Conservation (phyloP, 129 eudicot genomes). For the Helichrysum umbraculigerum region DNA sequence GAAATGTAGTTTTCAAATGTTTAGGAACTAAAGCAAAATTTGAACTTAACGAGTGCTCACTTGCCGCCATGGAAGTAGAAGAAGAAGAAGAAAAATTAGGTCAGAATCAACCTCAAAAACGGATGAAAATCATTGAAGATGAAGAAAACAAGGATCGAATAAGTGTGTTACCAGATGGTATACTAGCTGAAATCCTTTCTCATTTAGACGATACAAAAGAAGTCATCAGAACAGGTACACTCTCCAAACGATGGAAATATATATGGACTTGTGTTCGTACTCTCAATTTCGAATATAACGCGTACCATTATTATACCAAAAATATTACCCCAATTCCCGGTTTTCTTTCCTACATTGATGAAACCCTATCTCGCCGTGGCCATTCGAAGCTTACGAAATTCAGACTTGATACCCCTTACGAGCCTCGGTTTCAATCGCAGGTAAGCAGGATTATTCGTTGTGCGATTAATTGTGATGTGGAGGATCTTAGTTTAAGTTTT, state of each 20-base stretch:
- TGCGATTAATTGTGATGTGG: constrained; percentile 5
- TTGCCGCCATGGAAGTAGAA: no score
- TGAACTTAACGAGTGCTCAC: no score
- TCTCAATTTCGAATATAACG: constrained; percentile 1
- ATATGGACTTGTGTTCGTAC: constrained; percentile 18
- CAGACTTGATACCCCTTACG: not conserved
- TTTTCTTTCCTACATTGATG: no score
- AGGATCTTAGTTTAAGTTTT: not conserved
- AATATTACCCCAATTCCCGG: no score
- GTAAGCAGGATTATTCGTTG: constrained; percentile 12
- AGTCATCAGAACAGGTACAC: constrained; percentile 24
- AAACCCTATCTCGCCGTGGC: no score
- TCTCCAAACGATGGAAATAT: constrained; percentile 21
- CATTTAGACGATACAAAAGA: constrained; percentile 22
- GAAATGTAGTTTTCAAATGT: no score
- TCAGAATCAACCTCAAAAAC: no score
- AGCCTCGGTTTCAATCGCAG: not conserved
- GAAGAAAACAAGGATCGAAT: constrained; percentile 21
- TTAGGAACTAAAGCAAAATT: no score
- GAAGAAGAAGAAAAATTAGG: no score
- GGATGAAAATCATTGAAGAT: not conserved
- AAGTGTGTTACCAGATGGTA: constrained; percentile 22
- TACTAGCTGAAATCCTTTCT: constrained; percentile 27
- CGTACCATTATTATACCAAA: no score
- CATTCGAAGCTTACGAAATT: not conserved